A percentile compares a stretch with the other conserved stretches of the same genome.
These are phyloP conservation scores for Bryoerythrophyllum caledonicum DNA, from an alignment of 225 moss, liverwort and hornwort species.

Conservation along the genomic window DNA sequence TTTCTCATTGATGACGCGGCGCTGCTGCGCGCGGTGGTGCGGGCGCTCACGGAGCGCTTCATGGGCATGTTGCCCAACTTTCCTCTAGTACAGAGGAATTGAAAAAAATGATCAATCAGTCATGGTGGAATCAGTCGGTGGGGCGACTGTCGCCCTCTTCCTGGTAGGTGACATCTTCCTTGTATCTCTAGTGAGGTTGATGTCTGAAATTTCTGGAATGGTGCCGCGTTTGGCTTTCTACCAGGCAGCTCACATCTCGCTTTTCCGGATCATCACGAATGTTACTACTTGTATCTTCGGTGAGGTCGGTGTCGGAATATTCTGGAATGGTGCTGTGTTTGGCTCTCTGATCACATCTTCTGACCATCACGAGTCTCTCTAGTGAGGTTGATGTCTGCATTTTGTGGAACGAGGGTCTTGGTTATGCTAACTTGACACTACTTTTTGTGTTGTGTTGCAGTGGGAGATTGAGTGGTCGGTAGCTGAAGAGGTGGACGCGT, in stretches of 20 bases:
- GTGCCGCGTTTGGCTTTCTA: neutral
- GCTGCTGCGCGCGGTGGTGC: slow-evolving; percentile 44
- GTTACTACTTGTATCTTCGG: too few species aligned
- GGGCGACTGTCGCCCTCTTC: neutral
- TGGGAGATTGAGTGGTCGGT: slow-evolving; percentile 4
- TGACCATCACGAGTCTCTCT: neutral
- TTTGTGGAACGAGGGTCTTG: neutral
- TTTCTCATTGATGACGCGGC: slow-evolving; percentile 56
- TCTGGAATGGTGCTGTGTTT: too few species aligned
- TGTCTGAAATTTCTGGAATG: neutral
- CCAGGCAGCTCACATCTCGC: too few species aligned
- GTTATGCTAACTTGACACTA: neutral
- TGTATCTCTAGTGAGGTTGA: neutral
- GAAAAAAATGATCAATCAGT: too few species aligned
- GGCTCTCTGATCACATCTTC: neutral
- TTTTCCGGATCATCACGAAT: too few species aligned
- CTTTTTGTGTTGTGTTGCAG: neutral
- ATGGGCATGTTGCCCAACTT: slow-evolving; percentile 52
- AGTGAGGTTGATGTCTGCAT: neutral
- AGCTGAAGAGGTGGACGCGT: neutral
- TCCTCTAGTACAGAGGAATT: slow-evolving; percentile 1
- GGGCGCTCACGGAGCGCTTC: slow-evolving; percentile 57
- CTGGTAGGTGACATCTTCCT: neutral
- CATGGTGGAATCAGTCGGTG: neutral
- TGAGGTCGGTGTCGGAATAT: too few species aligned